Percentiles rank a stretch among this genome's conserved stretches.
Evolutionary conservation across 2,329 filamentous ascomycete species (phyloP).

Genomic region (Didymella segeticola): DNA sequence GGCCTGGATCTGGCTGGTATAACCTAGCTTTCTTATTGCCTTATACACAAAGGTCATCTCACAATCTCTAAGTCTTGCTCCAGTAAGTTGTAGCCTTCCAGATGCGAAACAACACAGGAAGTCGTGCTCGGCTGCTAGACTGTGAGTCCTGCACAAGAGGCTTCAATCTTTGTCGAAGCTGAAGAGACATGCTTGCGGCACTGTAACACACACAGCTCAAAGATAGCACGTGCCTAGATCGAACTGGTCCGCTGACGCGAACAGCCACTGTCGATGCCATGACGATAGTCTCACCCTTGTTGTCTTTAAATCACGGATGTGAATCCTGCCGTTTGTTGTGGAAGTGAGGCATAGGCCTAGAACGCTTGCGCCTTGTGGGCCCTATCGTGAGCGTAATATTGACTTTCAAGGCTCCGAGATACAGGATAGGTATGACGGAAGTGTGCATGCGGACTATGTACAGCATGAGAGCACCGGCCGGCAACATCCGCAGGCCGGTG

Average conservation of each 20-base stretch:
- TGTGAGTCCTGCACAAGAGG: not conserved
- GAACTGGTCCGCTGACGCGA: not conserved
- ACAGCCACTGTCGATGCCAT: not conserved
- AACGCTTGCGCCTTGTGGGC: not conserved
- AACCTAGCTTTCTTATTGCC: too few species aligned
- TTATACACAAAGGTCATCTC: too few species aligned
- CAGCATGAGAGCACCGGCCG: not conserved
- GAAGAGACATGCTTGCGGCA: not conserved
- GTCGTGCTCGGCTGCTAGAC: not conserved
- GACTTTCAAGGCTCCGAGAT: not conserved
- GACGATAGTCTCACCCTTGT: not conserved
- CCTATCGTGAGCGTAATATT: slow-evolving; percentile 1
- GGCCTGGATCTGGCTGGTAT: too few species aligned
- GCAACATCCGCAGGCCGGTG: not conserved
- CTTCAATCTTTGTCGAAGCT: not conserved
- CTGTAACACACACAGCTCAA: not conserved
- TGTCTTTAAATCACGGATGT: not conserved
- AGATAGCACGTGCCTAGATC: not conserved
- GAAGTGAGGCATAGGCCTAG: slow-evolving; percentile 7
- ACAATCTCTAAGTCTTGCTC: too few species aligned
- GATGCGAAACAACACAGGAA: too few species aligned
- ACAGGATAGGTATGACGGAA: not conserved
- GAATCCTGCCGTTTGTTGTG: not conserved
- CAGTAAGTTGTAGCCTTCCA: too few species aligned
- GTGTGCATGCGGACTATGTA: not conserved